A percentile compares a stretch with the other conserved stretches of the same genome.
These are phyloP conservation scores for Ophiostoma piceae DNA, from an alignment of 2,329 filamentous ascomycete genomes.

Conservation along the genomic window DNA sequence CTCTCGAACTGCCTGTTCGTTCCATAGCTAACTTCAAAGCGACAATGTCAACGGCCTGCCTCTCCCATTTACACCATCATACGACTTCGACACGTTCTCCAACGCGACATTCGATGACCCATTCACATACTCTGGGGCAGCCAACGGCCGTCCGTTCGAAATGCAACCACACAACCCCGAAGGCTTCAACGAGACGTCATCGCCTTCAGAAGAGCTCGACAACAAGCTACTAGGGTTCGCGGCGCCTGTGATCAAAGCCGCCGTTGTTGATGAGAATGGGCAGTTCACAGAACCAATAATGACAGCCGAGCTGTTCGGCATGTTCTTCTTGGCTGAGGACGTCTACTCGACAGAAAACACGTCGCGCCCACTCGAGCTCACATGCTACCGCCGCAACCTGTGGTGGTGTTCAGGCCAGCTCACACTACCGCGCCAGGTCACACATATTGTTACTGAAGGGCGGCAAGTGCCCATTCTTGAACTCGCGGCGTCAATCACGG, in stretches of 20 bases:
- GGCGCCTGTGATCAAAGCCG: conserved; percentile 53
- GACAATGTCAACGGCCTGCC: conserved; percentile 43
- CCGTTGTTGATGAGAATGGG: conserved; percentile 61
- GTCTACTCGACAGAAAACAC: conserved; percentile 59
- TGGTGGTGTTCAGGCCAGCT: conserved; percentile 92
- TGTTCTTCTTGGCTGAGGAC: conserved; percentile 83
- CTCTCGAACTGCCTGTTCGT: background rate
- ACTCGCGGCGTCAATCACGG: conserved; percentile 74
- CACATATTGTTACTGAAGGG: conserved; percentile 66
- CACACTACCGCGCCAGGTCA: conserved; percentile 65
- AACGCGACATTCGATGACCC: conserved; percentile 62
- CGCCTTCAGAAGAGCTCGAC: conserved; percentile 52
- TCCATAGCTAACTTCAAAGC: conserved; percentile 29
- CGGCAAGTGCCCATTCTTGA: conserved; percentile 72
- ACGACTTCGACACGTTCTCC: conserved; percentile 57
- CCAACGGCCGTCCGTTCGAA: conserved; percentile 28
- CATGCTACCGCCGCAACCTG: conserved; percentile 89
- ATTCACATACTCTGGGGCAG: conserved; percentile 49
- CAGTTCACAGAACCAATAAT: conserved; percentile 60
- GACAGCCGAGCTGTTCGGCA: conserved; percentile 73
- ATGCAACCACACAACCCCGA: conserved; percentile 24
- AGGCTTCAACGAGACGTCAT: conserved; percentile 39
- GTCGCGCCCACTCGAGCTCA: conserved; percentile 69
- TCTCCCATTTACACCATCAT: conserved; percentile 51
- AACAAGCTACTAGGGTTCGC: conserved; percentile 73